Conservation (phyloP, 148 eudicot species). For the Beta vulgaris region DNA sequence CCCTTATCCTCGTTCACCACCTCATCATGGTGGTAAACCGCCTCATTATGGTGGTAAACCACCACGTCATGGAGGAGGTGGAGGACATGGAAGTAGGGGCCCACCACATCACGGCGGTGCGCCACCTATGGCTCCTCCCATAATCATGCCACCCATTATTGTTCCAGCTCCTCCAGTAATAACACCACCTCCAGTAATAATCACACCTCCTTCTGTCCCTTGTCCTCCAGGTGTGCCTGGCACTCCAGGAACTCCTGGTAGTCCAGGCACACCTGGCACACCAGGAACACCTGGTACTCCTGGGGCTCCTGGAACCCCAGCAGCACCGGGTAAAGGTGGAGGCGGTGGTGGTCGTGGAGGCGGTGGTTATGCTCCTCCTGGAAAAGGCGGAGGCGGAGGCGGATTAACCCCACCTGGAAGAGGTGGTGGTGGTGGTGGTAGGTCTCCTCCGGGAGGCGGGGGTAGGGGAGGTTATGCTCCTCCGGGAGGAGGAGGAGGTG, state of each 20-base stretch:
- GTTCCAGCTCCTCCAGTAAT: constrained; percentile 28
- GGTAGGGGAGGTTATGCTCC: constrained; percentile 25
- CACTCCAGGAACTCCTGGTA: constrained; percentile 18
- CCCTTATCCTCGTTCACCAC: constrained; percentile 34
- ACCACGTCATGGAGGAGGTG: constrained; percentile 21
- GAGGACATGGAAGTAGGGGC: constrained; percentile 9
- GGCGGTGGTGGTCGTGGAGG: constrained; percentile 33
- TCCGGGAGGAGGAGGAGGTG: constrained; percentile 32
- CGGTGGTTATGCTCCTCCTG: constrained; percentile 18
- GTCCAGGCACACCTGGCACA: constrained; percentile 23
- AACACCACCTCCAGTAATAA: constrained; percentile 41
- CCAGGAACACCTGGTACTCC: constrained; percentile 18
- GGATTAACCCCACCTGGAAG: constrained; percentile 19
- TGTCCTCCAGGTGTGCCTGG: constrained; percentile 41
- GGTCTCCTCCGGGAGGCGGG: constrained; percentile 24
- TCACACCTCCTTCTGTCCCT: constrained; percentile 39
- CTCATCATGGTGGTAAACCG: constrained; percentile 4
- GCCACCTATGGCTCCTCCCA: constrained; percentile 47
- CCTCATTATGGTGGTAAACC: constrained; percentile 27
- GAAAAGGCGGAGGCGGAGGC: constrained; percentile 31
- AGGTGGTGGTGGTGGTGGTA: constrained; percentile 36
- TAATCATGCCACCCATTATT: constrained; percentile 31
- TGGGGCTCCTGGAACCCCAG: constrained; percentile 14
- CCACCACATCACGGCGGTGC: constrained; percentile 24
- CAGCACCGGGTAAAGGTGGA: constrained; percentile 25